Conservation (phyloP, 352 stramenopile species). For the Hyphochytrium catenoides region DNA sequence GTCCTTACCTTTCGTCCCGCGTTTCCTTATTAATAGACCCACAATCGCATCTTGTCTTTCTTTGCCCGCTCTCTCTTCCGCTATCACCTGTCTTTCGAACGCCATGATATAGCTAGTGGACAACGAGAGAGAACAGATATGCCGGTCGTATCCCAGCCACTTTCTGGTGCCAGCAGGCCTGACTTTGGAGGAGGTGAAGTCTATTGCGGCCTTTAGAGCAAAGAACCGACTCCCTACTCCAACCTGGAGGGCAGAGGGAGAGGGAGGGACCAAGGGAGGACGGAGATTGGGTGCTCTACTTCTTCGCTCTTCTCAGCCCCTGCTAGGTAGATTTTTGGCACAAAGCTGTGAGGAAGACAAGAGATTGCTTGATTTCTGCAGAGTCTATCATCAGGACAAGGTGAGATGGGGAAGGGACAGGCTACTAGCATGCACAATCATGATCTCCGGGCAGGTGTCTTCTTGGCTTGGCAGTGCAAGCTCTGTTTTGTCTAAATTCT, state of each 20-base stretch:
- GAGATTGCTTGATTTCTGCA: constrained; percentile 33
- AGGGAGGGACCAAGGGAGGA: constrained; percentile 40
- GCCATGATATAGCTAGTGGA: constrained; percentile 47
- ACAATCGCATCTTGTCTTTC: no score
- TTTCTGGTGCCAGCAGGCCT: constrained; percentile 40
- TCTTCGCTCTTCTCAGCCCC: constrained; percentile 45
- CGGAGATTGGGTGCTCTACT: no score
- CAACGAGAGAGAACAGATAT: constrained; percentile 46
- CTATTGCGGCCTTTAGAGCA: constrained; percentile 47
- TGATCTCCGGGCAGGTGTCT: no score
- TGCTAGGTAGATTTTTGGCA: constrained; percentile 37
- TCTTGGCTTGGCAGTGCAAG: no score
- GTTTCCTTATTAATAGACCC: no score
- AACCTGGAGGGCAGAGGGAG: no score
- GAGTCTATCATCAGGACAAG: constrained; percentile 45
- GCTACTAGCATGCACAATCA: no score
- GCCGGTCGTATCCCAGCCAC: constrained; percentile 48
- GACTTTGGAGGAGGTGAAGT: constrained; percentile 27
- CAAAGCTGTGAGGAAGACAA: constrained; percentile 46
- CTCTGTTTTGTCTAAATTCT: no score
- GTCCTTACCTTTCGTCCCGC: no score
- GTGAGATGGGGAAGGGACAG: no score
- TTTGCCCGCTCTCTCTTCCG: no score
- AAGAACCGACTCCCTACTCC: constrained; percentile 61
- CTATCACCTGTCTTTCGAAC: no score